Evolutionary conservation across 73 alveolate species (phyloP).

Genomic region (Symbiodinium pilosum): DNA sequence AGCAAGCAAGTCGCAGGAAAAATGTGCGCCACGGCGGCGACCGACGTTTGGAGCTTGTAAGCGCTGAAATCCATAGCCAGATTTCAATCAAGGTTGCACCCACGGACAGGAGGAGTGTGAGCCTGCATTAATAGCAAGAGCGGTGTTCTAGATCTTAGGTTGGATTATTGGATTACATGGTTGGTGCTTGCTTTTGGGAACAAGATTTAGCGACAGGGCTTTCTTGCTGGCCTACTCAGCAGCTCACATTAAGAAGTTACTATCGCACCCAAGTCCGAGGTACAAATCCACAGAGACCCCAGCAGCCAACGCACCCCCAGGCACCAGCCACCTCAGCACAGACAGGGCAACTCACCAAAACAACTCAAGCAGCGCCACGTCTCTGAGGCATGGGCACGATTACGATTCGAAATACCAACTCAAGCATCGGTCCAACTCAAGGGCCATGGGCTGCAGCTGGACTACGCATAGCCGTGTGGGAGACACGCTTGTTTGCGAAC

Average conservation of each 20-base stretch:
- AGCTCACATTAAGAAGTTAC: too few relatives aligned
- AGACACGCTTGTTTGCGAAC: too few relatives aligned
- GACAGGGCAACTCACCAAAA: neutral
- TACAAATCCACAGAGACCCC: slow-evolving; percentile 38
- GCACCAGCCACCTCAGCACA: slow-evolving; percentile 88
- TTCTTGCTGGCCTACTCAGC: neutral
- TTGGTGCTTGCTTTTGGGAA: too few relatives aligned
- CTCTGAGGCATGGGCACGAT: slow-evolving; percentile 12
- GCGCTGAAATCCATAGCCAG: slow-evolving; percentile 42
- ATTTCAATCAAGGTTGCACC: slow-evolving; percentile 50
- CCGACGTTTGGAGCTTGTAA: slow-evolving; percentile 73
- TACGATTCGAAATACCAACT: slow-evolving; percentile 48
- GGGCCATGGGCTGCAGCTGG: neutral
- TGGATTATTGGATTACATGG: too few relatives aligned
- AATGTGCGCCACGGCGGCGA: slow-evolving; percentile 44
- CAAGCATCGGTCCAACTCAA: slow-evolving; percentile 17
- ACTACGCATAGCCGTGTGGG: too few relatives aligned
- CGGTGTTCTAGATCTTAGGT: neutral
- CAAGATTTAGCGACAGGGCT: too few relatives aligned
- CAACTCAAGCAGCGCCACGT: neutral
- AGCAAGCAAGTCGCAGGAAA: slow-evolving; percentile 33
- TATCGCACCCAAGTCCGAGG: neutral
- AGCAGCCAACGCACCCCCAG: slow-evolving; percentile 50
- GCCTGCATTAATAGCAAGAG: slow-evolving; percentile 19
- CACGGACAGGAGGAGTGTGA: slow-evolving; percentile 14